Evolutionary conservation across 2,329 filamentous ascomycete genomes (phyloP).

Genomic region (Alternaria brassicicola): DNA sequence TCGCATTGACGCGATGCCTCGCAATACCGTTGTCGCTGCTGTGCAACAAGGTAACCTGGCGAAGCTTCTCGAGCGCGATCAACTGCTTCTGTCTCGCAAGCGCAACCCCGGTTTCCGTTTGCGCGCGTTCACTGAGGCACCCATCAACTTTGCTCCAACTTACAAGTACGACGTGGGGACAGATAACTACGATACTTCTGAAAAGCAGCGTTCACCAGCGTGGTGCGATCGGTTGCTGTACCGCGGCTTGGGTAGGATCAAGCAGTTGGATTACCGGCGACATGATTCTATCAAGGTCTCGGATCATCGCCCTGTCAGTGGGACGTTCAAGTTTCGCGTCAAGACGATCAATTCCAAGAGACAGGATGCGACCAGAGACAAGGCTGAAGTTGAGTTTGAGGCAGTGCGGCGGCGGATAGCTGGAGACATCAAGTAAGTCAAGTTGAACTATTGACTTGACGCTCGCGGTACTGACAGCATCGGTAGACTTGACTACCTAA

Average conservation of each 20-base stretch:
- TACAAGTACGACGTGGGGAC: conserved; percentile 99
- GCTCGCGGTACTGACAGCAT: conserved; percentile 2
- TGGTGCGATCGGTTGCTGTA: conserved; percentile 98
- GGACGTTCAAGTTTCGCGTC: conserved; percentile 78
- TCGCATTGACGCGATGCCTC: conserved; percentile 95
- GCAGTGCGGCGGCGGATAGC: conserved; percentile 71
- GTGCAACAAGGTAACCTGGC: conserved; percentile 79
- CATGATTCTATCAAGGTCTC: conserved; percentile 85
- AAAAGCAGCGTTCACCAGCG: conserved; percentile 91
- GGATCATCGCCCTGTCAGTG: conserved; percentile 92
- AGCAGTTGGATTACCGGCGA: conserved; percentile 84
- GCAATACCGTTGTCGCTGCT: conserved; percentile 87
- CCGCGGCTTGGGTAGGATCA: conserved; percentile 77
- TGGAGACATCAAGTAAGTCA: conserved; percentile 76
- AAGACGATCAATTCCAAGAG: conserved; percentile 77
- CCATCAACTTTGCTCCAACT: conserved; percentile 90
- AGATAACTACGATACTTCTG: conserved; percentile 90
- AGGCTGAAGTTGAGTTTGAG: conserved; percentile 76
- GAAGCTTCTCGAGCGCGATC: conserved; percentile 91
- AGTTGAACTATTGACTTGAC: not conserved
- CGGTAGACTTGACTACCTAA: conserved; percentile 66
- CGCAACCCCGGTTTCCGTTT: conserved; percentile 90
- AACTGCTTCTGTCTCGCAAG: conserved; percentile 84
- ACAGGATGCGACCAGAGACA: conserved; percentile 71
- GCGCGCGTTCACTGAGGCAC: conserved; percentile 85